phyloP scores from a whole-genome alignment of 805 yeast genomes.

The Candida nanaspora region DNA sequence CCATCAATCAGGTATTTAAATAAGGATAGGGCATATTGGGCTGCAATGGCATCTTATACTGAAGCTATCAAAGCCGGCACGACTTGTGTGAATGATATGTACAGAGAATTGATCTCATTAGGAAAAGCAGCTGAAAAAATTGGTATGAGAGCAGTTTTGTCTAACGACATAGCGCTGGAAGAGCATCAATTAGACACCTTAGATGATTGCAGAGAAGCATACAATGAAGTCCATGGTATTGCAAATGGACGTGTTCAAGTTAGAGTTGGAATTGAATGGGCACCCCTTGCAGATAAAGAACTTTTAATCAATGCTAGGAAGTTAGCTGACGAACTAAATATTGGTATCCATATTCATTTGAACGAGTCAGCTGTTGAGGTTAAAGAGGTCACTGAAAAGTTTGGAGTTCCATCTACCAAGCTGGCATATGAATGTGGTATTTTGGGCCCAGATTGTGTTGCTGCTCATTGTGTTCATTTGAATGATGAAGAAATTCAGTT shows the following conservation, averaged over 20 bases:
- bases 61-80: conserved; percentile 5
- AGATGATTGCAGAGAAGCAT: conserved; percentile 2
- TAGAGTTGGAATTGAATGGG: conserved; percentile 5
- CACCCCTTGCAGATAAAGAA: conserved; percentile 3
- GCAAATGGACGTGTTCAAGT: conserved; percentile 5
- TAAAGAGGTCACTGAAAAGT: conserved; percentile 1
- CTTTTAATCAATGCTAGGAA: conserved; percentile 2
- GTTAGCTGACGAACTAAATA: conserved; percentile 4
- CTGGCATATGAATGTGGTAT: conserved; percentile 4
- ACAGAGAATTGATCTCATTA: conserved; percentile 1
- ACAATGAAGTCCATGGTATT: conserved; percentile 1
- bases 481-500: conserved; percentile 3
- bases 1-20: conserved; percentile 3
- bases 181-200: conserved; percentile 3
- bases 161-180: conserved; percentile 4
- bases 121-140: conserved; percentile 4
- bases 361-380: conserved; percentile 4
- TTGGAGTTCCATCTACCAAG: conserved; percentile 1
- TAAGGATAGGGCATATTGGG: conserved; percentile 5
- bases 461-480: conserved; percentile 6
- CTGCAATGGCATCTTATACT: conserved; percentile 4
- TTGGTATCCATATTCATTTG: conserved; percentile 5
- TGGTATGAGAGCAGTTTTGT: conserved; percentile 3
- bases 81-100: conserved; percentile 4
- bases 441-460: conserved; percentile 6